Conservation (phyloP, 495 filamentous ascomycete species). For the Tuber magnatum region DNA sequence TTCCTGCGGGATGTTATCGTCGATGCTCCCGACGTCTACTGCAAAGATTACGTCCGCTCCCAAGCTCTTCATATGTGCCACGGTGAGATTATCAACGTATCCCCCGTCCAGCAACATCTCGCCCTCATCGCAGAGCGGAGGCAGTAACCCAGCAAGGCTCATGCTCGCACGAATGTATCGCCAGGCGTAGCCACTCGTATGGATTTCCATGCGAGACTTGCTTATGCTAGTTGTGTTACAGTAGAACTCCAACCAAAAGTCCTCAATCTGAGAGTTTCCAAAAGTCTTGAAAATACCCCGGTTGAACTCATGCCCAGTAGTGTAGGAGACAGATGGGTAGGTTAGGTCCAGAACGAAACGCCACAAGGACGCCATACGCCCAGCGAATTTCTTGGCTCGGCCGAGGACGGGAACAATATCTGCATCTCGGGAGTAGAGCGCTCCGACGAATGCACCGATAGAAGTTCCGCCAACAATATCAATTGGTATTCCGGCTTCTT, state of each 20-base stretch:
- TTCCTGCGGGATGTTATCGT: slow-evolving; percentile 80
- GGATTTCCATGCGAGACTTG: slow-evolving; percentile 78
- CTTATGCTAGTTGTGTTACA: slow-evolving; percentile 98
- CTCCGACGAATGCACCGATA: slow-evolving; percentile 95
- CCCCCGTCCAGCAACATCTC: slow-evolving; percentile 93
- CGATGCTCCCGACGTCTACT: slow-evolving; percentile 82
- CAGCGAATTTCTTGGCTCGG: slow-evolving; percentile 90
- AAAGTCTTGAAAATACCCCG: slow-evolving; percentile 98
- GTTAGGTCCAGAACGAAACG: slow-evolving; percentile 91
- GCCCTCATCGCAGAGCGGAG: slow-evolving; percentile 92
- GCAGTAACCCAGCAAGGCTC: slow-evolving; percentile 85
- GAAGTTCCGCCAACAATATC: slow-evolving; percentile 95
- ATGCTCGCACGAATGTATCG: slow-evolving; percentile 92
- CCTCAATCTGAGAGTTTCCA: slow-evolving; percentile 91
- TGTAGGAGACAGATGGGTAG: slow-evolving; percentile 87
- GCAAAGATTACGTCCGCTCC: slow-evolving; percentile 93
- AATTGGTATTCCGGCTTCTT: slow-evolving; percentile 93
- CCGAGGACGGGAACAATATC: slow-evolving; percentile 96
- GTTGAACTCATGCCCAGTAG: slow-evolving; percentile 97
- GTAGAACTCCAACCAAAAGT: slow-evolving; percentile 98
- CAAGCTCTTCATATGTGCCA: slow-evolving; percentile 91
- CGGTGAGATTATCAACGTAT: slow-evolving; percentile 94
- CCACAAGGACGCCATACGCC: slow-evolving; percentile 96
- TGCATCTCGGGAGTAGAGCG: slow-evolving; percentile 88
- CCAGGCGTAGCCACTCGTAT: slow-evolving; percentile 94